Base-by-base conservation (phyloP, 2,329 filamentous ascomycete species). In the Aspergillus ustus region DNA sequence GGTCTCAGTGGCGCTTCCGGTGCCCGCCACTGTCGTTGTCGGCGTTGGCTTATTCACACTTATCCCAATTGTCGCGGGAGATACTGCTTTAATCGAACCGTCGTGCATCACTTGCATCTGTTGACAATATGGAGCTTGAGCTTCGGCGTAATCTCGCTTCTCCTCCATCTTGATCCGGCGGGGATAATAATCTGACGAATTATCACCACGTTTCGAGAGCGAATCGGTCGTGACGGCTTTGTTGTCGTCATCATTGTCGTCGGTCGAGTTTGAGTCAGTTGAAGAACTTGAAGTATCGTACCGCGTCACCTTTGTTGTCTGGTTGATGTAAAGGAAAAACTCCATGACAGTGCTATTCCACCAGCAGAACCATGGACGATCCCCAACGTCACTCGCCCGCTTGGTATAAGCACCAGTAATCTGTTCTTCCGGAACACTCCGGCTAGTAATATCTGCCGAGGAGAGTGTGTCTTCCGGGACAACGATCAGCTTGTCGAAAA, bases 291-390 rank as follows among this genome's bases (percentile, higher is more conserved):
- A 57, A n/a, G 68, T 58, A 50, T 66, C 63, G 25, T 65, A 67
- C 17, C 61, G 62, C 13, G 58, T 62, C 22, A 69, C 70, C 28
- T 68, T 67, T 15, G 82, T 78, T 52, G 84, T 78, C 71, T 86
- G 75, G 57, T 85, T 82, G 57, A 86, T 79, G 69, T 89, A 91
- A 51, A 91, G 82, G 73, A 89, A 90, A 43, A 85, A 84, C 72
- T 91, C 88, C 53, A 90, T 80, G 57, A 87, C 81, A 0, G 88
- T 91, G 15, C 81, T 78, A 70, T 91, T 91, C 87, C 87, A 91
- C 72, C 84, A 85, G 73, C 88, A 91, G 69, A 87, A 89, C 88
- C 88, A 91, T 2, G 88, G 87, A 61, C 81, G 82, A 40, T 89
- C 85, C 8, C 85, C 85, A n/a, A 82, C 80, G 59, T 78, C 72